These are phyloP conservation scores for Malus sieversii DNA, from an alignment of 306 rosid species.

Conservation along the genomic window DNA sequence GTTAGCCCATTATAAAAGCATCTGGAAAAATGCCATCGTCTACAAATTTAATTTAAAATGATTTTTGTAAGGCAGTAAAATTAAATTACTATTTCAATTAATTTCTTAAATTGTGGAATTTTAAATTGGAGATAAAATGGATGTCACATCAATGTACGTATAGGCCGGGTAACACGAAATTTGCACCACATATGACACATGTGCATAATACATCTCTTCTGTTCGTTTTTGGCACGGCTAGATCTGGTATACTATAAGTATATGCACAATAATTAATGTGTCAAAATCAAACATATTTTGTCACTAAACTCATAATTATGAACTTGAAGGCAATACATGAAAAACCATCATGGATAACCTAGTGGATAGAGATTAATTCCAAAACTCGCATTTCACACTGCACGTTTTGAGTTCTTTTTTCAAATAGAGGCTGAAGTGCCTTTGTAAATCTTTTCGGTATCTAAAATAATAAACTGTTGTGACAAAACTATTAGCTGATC, in stretches of 20 bases:
- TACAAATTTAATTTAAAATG: no score
- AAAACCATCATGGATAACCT: no score
- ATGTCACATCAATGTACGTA: background rate
- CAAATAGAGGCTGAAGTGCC: fast-evolving
- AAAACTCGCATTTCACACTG: no score
- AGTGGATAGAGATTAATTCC: no score
- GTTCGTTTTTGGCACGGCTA: background rate
- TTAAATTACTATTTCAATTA: background rate
- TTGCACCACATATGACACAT: background rate
- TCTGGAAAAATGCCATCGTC: fast-evolving
- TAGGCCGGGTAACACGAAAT: background rate
- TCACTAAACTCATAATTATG: background rate
- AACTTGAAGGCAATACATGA: no score
- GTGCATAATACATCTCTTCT: background rate
- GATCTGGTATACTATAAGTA: background rate
- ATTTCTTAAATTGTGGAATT: background rate
- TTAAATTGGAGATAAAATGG: background rate
- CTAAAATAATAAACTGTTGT: no score
- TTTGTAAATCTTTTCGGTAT: no score
- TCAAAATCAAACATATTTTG: background rate
- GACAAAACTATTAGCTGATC: no score
- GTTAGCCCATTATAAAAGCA: no score
- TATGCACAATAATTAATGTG: background rate
- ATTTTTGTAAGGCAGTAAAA: background rate
- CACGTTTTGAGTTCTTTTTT: no score